Percentiles rank a stretch among this genome's conserved stretches.
Evolutionary conservation across 306 rosid genomes (phyloP).

Genomic region (Notholithocarpus densiflorus): DNA sequence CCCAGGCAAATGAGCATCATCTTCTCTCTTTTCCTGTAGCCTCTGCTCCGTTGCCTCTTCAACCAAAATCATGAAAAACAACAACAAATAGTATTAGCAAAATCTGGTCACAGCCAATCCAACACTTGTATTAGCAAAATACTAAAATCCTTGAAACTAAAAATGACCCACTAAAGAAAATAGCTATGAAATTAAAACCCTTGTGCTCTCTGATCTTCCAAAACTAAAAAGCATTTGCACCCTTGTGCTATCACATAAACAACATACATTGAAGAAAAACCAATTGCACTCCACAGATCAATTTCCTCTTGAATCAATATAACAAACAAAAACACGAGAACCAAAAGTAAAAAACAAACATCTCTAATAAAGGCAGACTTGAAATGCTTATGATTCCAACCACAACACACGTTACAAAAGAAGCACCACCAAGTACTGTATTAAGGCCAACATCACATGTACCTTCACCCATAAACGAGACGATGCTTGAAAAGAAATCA

Average conservation of each 20-base stretch:
- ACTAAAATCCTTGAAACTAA: too few relatives aligned
- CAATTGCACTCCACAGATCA: conserved; percentile 36
- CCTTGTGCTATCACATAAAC: conserved; percentile 27
- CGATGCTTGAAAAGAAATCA: conserved; percentile 46
- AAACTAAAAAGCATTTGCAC: too few relatives aligned
- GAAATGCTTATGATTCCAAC: conserved; percentile 45
- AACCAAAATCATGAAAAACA: too few relatives aligned
- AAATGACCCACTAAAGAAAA: too few relatives aligned
- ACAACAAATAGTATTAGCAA: too few relatives aligned
- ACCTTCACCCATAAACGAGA: conserved; percentile 40
- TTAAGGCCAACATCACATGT: conserved; percentile 41
- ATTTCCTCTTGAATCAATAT: conserved; percentile 36
- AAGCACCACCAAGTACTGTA: conserved; percentile 47
- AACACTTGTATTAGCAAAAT: too few relatives aligned
- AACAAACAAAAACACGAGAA: conserved; percentile 27
- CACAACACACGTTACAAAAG: conserved; percentile 51
- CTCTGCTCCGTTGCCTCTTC: too few relatives aligned
- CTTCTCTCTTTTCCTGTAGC: too few relatives aligned
- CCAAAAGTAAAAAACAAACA: conserved; percentile 44
- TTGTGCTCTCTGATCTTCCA: too few relatives aligned
- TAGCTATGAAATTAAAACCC: too few relatives aligned
- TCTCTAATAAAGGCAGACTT: conserved; percentile 39
- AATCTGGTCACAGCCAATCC: too few relatives aligned
- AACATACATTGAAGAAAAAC: conserved; percentile 35
- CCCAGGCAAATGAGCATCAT: too few relatives aligned